Percentiles rank a stretch among this genome's conserved stretches.
These are phyloP conservation scores for Claviceps maximensis DNA, from an alignment of 2,329 filamentous ascomycete genomes.

Conservation along the genomic window DNA sequence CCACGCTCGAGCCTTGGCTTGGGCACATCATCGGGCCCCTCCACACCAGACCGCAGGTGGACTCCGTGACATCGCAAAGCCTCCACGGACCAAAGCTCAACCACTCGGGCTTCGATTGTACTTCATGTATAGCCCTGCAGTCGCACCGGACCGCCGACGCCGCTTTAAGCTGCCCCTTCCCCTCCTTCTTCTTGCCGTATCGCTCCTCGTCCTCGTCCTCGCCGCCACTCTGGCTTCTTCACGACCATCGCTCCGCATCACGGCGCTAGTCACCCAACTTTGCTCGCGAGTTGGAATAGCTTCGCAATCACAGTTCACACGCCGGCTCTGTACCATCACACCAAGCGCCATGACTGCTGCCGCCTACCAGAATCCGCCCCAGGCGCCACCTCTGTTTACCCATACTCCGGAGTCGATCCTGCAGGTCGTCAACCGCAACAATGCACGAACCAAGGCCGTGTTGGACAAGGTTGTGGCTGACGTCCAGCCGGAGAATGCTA, in stretches of 20 bases:
- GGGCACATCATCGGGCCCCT: not conserved
- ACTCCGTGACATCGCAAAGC: not conserved
- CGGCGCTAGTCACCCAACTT: conserved; percentile 43
- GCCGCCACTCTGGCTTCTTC: conserved; percentile 55
- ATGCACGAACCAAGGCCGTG: conserved; percentile 46
- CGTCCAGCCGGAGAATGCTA: conserved; percentile 38
- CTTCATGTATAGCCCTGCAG: not conserved
- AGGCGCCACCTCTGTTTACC: conserved; percentile 65
- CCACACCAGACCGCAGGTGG: not conserved
- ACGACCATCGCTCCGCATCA: conserved; percentile 44
- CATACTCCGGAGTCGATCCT: conserved; percentile 58
- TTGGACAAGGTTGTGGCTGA: conserved; percentile 55
- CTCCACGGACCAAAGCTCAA: not conserved
- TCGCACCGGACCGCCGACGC: conserved; percentile 15
- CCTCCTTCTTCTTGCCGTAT: conserved; percentile 30
- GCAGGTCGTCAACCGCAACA: conserved; percentile 51
- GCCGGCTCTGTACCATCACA: conserved; percentile 33
- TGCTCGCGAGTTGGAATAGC: conserved; percentile 17
- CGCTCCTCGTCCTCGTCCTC: conserved; percentile 43
- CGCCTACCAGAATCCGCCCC: conserved; percentile 61
- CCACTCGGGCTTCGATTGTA: not conserved
- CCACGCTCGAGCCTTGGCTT: not conserved
- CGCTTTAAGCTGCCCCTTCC: conserved; percentile 15
- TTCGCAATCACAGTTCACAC: conserved; percentile 6
- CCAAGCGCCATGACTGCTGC: conserved; percentile 47